Evolutionary conservation across 768 basidiomycete species (phyloP).

Genomic region (Suillus placidus): DNA sequence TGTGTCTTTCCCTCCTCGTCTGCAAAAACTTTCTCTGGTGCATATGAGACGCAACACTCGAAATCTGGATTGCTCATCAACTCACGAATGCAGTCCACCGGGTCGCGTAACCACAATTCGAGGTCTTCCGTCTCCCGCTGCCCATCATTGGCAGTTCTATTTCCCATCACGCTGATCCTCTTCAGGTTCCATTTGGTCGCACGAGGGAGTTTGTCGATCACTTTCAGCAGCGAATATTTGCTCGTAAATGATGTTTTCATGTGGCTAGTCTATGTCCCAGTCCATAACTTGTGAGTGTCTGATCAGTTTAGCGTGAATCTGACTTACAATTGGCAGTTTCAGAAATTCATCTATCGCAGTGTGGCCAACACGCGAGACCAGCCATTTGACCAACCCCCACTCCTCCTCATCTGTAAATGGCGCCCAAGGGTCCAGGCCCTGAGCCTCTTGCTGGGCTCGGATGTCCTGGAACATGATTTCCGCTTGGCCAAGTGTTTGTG

Average conservation of each 20-base stretch:
- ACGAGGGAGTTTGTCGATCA: constrained; percentile 15
- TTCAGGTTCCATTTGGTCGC: constrained; percentile 18
- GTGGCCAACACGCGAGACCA: constrained; percentile 23
- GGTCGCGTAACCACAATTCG: constrained; percentile 28
- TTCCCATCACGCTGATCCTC: constrained; percentile 14
- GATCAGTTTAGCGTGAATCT: background rate
- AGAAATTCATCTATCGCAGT: constrained; percentile 23
- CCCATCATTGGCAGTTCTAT: constrained; percentile 13
- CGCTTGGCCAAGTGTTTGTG: background rate
- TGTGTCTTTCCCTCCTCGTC: constrained; percentile 18
- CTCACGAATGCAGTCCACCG: constrained; percentile 30
- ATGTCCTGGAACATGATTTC: constrained; percentile 14
- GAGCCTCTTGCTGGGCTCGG: constrained; percentile 2
- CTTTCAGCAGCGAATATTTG: constrained; percentile 4
- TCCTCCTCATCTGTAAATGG: constrained; percentile 20
- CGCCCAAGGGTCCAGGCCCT: constrained; percentile 2
- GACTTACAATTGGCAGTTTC: constrained; percentile 26
- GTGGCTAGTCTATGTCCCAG: background rate
- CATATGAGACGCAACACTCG: constrained; percentile 29
- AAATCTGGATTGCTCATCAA: constrained; percentile 34
- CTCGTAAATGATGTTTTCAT: constrained; percentile 3
- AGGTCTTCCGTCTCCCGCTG: constrained; percentile 14
- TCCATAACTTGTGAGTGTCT: background rate
- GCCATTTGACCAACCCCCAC: constrained; percentile 24
- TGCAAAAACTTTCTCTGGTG: constrained; percentile 29